A percentile compares a stretch with the other conserved stretches of the same genome.
Conservation (phyloP, 2,329 filamentous ascomycete species). For the Sporothrix curviconia region DNA sequence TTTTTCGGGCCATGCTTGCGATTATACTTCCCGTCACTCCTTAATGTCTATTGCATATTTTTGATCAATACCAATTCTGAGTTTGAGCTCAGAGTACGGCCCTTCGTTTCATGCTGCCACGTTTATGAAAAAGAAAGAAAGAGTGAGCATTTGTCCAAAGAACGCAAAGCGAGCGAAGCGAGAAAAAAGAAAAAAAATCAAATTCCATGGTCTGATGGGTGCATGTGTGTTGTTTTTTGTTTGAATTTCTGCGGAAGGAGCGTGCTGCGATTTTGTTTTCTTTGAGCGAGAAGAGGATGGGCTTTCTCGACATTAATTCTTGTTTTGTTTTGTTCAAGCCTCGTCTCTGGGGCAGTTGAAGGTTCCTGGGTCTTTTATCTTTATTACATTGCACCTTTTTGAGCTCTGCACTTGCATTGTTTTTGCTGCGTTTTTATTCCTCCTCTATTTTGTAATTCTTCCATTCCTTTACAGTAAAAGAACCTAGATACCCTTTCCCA, state of each 20-base stretch:
- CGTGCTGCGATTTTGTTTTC: not conserved
- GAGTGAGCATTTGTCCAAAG: not conserved
- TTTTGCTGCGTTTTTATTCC: too few species aligned
- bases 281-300: not conserved
- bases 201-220: too few species aligned
- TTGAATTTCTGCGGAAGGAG: not conserved
- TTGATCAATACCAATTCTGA: too few species aligned
- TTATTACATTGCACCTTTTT: not conserved
- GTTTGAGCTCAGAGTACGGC: not conserved
- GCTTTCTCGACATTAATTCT: not conserved
- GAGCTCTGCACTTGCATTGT: too few species aligned
- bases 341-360: not conserved
- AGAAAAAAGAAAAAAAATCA: not conserved
- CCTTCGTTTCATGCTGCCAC: not conserved
- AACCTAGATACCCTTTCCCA: slow-evolving; percentile 5
- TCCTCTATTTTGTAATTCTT: not conserved
- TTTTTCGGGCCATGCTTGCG: too few species aligned
- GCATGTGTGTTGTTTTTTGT: too few species aligned
- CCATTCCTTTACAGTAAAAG: slow-evolving; percentile 4
- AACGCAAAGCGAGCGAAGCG: not conserved
- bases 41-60: slow-evolving; percentile 14
- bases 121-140: not conserved
- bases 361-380: not conserved
- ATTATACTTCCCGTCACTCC: slow-evolving; percentile 8
- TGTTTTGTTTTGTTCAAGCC: not conserved